Evolutionary conservation across 1,284 basidiomycete species (phyloP), one percentile per base, ranked within the genome.

Genomic region (Microbotryomycetes sp.): DNA sequence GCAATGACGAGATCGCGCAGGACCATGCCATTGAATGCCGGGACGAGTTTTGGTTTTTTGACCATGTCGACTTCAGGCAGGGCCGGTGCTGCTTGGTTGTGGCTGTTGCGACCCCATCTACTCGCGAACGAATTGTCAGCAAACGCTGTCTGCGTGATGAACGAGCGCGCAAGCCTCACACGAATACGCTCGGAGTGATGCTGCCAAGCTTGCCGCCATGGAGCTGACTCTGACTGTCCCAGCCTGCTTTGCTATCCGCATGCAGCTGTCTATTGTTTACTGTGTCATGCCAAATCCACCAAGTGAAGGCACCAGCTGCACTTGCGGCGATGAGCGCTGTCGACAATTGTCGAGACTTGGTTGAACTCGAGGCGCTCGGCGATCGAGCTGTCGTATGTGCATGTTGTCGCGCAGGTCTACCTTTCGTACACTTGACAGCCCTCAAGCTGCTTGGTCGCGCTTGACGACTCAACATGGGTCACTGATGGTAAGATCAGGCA

Each of bases 1-100:
- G 88, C 85, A 22, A 93, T 76, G 6, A 81, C 84, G 30, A 93
- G 74, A 74, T 93, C 89, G 22, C 88, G 81, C 28, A 92, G 77
- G 1, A 89, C 86, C 32, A 62, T 53, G 14, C 62, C 58, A 3
- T 64, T 58, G 6, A 72, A 59, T 0, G 60, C 23, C 0, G 49
- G 14, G 0, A 64, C 23, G 9, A 61, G 42, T 6, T 49, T 42
- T 6, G 71, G 69, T 7, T 59, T 56, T 62, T 72, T 72, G 58
- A 72, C 54, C 16, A 59, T 36, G 9, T 63, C 66, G 28, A 51
- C 36, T 14, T 55, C 60, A 25, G 65, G 26, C 6, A 59, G 30
- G 3, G 60, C 52, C 6, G 71, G 67, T 3, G 64, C 49, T 2
- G 63, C 65, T 26, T 70, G 67, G 14, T 65, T 61, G 52, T 63